These are phyloP conservation scores for Solanum aculeatissimum DNA, from an alignment of 305 asterid species.

Conservation along the genomic window DNA sequence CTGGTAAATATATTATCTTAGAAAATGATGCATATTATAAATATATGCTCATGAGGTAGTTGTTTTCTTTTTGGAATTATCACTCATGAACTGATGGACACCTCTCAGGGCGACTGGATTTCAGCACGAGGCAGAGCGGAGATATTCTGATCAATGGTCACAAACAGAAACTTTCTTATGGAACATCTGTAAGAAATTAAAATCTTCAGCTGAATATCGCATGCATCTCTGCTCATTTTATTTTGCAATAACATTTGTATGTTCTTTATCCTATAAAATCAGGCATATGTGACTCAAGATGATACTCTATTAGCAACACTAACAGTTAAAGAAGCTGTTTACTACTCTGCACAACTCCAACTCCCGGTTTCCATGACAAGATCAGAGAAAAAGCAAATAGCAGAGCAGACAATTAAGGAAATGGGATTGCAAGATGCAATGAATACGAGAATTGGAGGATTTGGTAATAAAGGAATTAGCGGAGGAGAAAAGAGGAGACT, in stretches of 20 bases:
- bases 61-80: background rate
- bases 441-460: constrained; percentile 11
- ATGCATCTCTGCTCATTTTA: background rate
- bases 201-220: background rate
- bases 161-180: constrained; percentile 17
- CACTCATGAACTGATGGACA: background rate
- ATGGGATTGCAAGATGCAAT: constrained; percentile 20
- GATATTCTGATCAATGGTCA: constrained; percentile 23
- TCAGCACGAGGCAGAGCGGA: constrained; percentile 18
- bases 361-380: constrained; percentile 7
- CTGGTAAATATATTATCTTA: constrained; percentile 8
- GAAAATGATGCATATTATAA: background rate
- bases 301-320: constrained; percentile 12
- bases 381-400: constrained; percentile 1
- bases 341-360: constrained; percentile 16
- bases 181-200: constrained; percentile 19
- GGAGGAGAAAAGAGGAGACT: constrained; percentile 23
- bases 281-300: constrained; percentile 17
- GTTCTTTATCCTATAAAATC: background rate
- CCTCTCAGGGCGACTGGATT: constrained; percentile 14
- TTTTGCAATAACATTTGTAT: background rate
- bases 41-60: background rate
- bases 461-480: constrained; percentile 16
- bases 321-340: constrained; percentile 16
- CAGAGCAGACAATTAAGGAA: constrained; percentile 10